phyloP scores from a whole-genome alignment of 2,329 filamentous ascomycete genomes.

The Fusarium begoniae region DNA sequence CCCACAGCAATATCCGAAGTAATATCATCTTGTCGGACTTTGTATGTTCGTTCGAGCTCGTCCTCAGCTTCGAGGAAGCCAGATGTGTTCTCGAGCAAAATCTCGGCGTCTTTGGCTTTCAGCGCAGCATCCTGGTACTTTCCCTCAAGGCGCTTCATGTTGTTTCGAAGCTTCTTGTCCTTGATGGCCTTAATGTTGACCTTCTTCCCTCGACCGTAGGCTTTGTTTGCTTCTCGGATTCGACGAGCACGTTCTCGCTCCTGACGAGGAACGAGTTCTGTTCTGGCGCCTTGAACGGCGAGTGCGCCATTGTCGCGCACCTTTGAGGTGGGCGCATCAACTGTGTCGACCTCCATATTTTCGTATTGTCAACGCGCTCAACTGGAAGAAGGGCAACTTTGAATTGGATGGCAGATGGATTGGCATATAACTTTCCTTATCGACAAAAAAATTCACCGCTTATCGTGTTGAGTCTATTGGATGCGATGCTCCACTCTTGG shows the following conservation, averaged over 20 bases:
- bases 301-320: constrained; percentile 63
- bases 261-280: constrained; percentile 61
- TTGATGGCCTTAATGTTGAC: constrained; percentile 78
- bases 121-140: constrained; percentile 85
- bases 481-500: rapidly evolving
- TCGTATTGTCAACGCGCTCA: constrained; percentile 25
- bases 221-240: constrained; percentile 71
- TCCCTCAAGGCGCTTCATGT: constrained; percentile 78
- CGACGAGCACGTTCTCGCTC: constrained; percentile 63
- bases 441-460: constrained; percentile 42
- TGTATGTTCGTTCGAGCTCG: constrained; percentile 91
- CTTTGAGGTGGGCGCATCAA: constrained; percentile 48
- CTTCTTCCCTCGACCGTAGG: constrained; percentile 84
- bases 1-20: constrained; percentile 77
- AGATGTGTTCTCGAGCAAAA: constrained; percentile 84
- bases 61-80: constrained; percentile 90
- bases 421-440: constrained; percentile 46
- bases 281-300: constrained; percentile 58
- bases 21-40: constrained; percentile 90
- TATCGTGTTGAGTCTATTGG: not conserved
- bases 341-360: constrained; percentile 52
- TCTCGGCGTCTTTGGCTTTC: constrained; percentile 93
- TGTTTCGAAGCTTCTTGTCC: constrained; percentile 89
- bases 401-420: constrained; percentile 23
- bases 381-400: constrained; percentile 18